Base-by-base conservation (phyloP, 768 basidiomycete species). In the Clathrus columnatus region DNA sequence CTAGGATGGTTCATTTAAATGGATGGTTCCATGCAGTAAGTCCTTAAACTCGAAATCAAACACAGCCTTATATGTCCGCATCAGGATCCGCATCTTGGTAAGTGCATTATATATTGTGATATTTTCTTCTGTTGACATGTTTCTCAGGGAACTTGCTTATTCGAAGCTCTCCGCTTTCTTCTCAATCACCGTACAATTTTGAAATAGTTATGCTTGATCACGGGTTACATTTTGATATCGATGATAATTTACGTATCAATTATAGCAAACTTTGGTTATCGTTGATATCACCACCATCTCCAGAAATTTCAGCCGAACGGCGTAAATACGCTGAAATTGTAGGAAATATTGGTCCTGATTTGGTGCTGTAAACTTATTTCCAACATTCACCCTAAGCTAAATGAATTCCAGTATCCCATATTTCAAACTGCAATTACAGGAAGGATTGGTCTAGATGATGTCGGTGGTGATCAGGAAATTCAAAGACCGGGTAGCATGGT, bases 361-460 rank as follows among this genome's bases (percentile, higher is more conserved):
- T 94, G 61, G 91, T 94, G 62, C 54, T 81, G 69, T 16, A 20
- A 50, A 48, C 26, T 14, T 54, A 20, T 57, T 42, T 17, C 29
- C 28, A 48, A 50, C 60, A 45, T 18, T 29, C 20, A 17, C n/a
- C 23, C 7, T 50, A 18, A 29, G 14, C 26, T 32, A 6, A 26
- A 8, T 14, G 14, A 5, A 29, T 26, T 51, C 0, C 63, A 94
- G 87, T 98, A 96, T 66, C 89, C 92, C 7, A 79, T 96, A 10
- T 93, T 98, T 59, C 92, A 97, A 68, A 90, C 91, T 20, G 94
- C 94, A 14, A 84, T 98, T 45, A 97, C 94, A n/a, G 86, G 84
- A 59, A 50, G 44, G 58, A 59, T 28, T 27, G 63, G 59, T 16
- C 30, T 45, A 16, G 73, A 76, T 14, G 73, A 75, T 17, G 67